phyloP scores from a whole-genome alignment of 441 rosid species.

The Capsella rubella region DNA sequence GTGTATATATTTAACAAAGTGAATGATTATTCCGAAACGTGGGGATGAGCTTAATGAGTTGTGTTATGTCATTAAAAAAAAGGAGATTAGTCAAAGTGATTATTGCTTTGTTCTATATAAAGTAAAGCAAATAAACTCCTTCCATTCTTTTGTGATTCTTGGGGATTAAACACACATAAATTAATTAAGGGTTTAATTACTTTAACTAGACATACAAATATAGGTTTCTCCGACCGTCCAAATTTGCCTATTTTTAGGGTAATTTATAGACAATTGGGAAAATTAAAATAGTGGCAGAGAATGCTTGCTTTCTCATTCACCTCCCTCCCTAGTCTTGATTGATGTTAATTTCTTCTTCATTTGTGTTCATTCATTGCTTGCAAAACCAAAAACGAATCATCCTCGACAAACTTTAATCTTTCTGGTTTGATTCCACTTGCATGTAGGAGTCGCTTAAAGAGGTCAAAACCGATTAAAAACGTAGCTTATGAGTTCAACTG shows the following conservation, averaged over 20 bases:
- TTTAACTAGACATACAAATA: slow-evolving; percentile 20
- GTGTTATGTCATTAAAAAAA: slow-evolving; percentile 17
- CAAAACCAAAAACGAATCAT: neutral
- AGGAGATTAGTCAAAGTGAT: slow-evolving; percentile 30
- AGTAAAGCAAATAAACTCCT: slow-evolving; percentile 5
- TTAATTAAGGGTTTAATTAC: slow-evolving; percentile 15
- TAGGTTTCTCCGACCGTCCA: slow-evolving; percentile 33
- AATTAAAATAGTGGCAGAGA: slow-evolving; percentile 27
- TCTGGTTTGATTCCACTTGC: neutral
- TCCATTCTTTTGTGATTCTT: slow-evolving; percentile 23
- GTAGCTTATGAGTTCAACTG: too few relatives aligned
- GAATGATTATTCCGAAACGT: slow-evolving; percentile 31
- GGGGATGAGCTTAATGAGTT: slow-evolving; percentile 34
- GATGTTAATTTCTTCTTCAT: neutral
- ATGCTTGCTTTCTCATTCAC: slow-evolving; percentile 35
- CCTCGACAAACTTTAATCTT: neutral
- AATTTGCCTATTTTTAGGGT: slow-evolving; percentile 6
- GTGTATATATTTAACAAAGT: neutral
- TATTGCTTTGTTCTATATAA: slow-evolving; percentile 24
- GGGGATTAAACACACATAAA: neutral
- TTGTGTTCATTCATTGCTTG: slow-evolving; percentile 8
- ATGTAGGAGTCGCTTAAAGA: neutral
- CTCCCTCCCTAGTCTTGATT: slow-evolving; percentile 8
- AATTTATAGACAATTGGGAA: slow-evolving; percentile 20
- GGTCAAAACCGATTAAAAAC: neutral